phyloP scores from a whole-genome alignment of 495 filamentous ascomycete genomes.

The Filosporella fistucella region DNA sequence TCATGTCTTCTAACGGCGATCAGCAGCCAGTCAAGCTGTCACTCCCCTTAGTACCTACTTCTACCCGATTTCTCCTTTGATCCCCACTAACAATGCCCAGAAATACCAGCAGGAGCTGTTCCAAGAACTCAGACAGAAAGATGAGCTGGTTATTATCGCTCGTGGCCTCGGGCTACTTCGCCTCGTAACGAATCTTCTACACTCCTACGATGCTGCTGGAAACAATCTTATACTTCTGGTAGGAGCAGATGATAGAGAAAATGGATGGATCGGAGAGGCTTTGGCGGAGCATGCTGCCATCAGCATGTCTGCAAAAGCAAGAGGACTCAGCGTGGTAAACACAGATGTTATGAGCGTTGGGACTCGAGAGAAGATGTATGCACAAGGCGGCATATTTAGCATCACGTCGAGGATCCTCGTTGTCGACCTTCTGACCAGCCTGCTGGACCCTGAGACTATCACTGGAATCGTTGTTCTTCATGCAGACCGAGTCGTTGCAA shows the following conservation, averaged over 20 bases:
- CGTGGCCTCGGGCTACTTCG: constrained; percentile 89
- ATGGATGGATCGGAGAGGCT: constrained; percentile 89
- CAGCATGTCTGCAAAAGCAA: constrained; percentile 61
- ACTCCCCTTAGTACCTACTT: constrained; percentile 68
- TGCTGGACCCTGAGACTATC: constrained; percentile 78
- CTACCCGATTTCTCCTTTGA: not conserved
- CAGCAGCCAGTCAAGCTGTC: constrained; percentile 83
- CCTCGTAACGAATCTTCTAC: constrained; percentile 87
- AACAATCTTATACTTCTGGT: constrained; percentile 88
- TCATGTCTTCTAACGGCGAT: constrained; percentile 53
- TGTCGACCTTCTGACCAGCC: constrained; percentile 81
- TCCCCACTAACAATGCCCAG: constrained; percentile 29
- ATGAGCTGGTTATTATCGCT: constrained; percentile 89
- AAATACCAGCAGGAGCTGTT: constrained; percentile 90
- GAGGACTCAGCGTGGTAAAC: constrained; percentile 87
- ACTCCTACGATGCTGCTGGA: constrained; percentile 93
- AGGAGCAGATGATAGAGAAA: constrained; percentile 89
- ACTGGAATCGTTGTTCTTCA: constrained; percentile 87
- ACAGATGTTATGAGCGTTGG: constrained; percentile 87
- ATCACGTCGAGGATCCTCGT: constrained; percentile 94
- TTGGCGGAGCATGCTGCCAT: constrained; percentile 91
- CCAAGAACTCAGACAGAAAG: constrained; percentile 80
- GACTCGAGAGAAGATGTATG: constrained; percentile 85
- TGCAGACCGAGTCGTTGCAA: constrained; percentile 82
- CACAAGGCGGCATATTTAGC: constrained; percentile 86